A percentile compares a stretch with the other conserved stretches of the same genome.
phyloP scores from a whole-genome alignment of 345 rosid species.

The Brassica juncea region DNA sequence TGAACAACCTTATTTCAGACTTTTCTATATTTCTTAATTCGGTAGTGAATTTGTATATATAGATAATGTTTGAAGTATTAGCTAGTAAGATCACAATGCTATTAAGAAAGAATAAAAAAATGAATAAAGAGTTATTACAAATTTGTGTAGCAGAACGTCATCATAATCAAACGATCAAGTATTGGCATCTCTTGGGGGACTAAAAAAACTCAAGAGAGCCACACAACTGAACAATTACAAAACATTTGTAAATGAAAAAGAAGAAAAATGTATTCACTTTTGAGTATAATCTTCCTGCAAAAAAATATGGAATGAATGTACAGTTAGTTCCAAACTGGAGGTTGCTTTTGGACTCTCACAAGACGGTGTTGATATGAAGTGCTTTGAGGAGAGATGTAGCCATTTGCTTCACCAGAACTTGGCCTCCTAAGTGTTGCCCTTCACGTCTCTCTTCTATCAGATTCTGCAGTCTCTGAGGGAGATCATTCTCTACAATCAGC shows the following conservation, averaged over 20 bases:
- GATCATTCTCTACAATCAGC: not conserved
- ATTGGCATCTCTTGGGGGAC: not conserved
- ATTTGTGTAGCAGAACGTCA: not conserved
- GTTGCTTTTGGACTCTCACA: not conserved
- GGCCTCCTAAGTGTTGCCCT: not conserved
- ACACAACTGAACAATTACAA: not conserved
- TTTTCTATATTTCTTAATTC: not conserved
- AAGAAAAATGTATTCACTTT: not conserved
- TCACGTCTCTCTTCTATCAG: not conserved
- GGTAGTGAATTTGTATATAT: constrained; percentile 17
- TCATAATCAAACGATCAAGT: not conserved
- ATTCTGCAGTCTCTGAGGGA: not conserved
- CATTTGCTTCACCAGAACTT: not conserved
- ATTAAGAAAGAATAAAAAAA: not conserved
- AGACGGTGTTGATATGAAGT: not conserved
- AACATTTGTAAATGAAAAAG: not conserved
- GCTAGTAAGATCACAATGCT: not conserved
- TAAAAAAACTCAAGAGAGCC: not conserved
- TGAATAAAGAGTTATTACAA: not conserved
- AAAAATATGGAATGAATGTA: not conserved
- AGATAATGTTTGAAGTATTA: constrained; percentile 6
- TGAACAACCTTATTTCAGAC: not conserved
- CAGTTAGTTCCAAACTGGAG: not conserved
- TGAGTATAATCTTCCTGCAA: not conserved
- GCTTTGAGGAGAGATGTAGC: not conserved